Evolutionary conservation across 345 rosid species (phyloP).

Genomic region (Brassica nigra): DNA sequence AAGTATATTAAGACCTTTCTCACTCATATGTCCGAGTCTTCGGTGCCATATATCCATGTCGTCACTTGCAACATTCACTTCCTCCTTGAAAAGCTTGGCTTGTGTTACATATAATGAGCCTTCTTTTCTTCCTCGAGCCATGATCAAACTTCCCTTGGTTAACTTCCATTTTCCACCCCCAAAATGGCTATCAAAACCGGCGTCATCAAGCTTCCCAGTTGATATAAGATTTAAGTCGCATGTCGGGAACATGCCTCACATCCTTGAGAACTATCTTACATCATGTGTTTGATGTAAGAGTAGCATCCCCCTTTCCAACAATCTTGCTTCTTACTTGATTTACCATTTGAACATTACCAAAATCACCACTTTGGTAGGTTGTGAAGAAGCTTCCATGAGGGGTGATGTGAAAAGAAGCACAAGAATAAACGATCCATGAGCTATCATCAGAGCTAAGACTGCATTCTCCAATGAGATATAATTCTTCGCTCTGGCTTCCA

Average conservation of each 20-base stretch:
- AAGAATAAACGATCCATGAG: background rate
- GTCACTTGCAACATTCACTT: no score
- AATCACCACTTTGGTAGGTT: background rate
- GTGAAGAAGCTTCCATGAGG: background rate
- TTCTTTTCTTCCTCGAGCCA: no score
- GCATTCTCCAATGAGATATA: background rate
- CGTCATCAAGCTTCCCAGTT: conserved; percentile 1
- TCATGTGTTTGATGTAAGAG: background rate
- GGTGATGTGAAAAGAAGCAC: background rate
- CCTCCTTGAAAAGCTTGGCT: no score
- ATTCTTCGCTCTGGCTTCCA: no score
- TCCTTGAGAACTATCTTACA: background rate
- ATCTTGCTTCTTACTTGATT: conserved; percentile 12
- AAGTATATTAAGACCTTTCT: no score
- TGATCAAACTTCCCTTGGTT: no score
- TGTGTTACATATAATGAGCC: no score
- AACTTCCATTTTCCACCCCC: no score
- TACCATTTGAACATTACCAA: background rate
- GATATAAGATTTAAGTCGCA: background rate
- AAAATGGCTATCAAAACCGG: background rate
- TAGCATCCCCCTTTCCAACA: background rate
- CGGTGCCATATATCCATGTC: background rate
- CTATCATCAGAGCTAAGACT: background rate
- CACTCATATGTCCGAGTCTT: no score
- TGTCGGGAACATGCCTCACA: no score